These are phyloP conservation scores for Tillandsia leiboldiana DNA, from an alignment of 176 grass and related monocot species.

Conservation along the genomic window DNA sequence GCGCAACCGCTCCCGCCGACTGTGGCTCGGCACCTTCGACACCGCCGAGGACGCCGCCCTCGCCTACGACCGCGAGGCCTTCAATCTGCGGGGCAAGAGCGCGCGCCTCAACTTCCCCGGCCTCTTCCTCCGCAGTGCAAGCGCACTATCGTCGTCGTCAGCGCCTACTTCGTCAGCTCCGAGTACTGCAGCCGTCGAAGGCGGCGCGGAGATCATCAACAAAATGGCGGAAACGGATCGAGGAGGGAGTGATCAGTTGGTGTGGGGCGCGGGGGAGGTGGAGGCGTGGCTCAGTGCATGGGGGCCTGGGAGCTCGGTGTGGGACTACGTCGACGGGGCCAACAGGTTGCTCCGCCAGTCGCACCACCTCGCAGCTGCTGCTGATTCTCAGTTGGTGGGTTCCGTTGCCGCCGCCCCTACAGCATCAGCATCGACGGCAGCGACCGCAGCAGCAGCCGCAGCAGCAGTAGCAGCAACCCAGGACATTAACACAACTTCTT, in stretches of 20 bases:
- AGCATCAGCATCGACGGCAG: not conserved
- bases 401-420: not conserved
- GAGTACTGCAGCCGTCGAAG: not conserved
- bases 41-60: constrained; percentile 80
- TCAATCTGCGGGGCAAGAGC: constrained; percentile 23
- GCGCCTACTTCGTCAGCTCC: not conserved
- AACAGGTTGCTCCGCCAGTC: not conserved
- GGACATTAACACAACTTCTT: not conserved
- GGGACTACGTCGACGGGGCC: constrained; percentile 3
- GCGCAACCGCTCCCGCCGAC: constrained; percentile 37
- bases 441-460: not conserved
- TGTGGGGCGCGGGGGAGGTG: constrained; percentile 1
- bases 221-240: not conserved
- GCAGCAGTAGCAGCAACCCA: not conserved
- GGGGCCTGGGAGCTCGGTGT: constrained; percentile 1
- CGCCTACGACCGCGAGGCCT: constrained; percentile 58
- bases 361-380: not conserved
- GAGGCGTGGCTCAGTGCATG: constrained; percentile 1
- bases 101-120: constrained; percentile 23
- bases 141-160: not conserved
- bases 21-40: constrained; percentile 97
- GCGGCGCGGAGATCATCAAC: not conserved
- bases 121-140: constrained; percentile 10
- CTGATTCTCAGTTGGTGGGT: not conserved
- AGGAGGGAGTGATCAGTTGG: not conserved